A percentile compares a stretch with the other conserved stretches of the same genome.
phyloP scores from a whole-genome alignment of 768 basidiomycete genomes.

The Collybiopsis confluens region DNA sequence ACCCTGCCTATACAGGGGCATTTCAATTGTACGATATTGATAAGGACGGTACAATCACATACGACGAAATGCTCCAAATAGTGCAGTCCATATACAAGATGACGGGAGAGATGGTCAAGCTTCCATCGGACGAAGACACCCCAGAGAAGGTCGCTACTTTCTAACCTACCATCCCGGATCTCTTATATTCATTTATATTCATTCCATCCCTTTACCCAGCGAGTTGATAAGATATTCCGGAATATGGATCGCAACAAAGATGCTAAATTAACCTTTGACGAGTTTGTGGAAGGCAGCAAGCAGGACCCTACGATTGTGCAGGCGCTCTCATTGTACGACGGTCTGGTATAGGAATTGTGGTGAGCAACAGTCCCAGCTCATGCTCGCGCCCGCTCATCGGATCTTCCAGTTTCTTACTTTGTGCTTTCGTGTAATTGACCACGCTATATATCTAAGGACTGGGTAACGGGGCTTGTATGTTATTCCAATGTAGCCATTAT shows the following conservation, averaged over 20 bases:
- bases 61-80: constrained; percentile 98
- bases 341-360: constrained; percentile 60
- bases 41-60: constrained; percentile 96
- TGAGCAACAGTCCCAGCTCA: no score
- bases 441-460: constrained; percentile 2
- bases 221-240: constrained; percentile 97
- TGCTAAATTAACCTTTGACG: constrained; percentile 88
- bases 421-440: background rate
- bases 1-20: constrained; percentile 67
- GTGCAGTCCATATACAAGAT: constrained; percentile 99
- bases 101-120: constrained; percentile 99
- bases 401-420: background rate
- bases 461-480: background rate
- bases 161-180: no score
- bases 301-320: constrained; percentile 99
- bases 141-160: constrained; percentile 92
- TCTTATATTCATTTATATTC: constrained; percentile 7
- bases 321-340: constrained; percentile 94
- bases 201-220: constrained; percentile 42
- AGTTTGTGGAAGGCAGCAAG: constrained; percentile 98
- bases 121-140: constrained; percentile 99
- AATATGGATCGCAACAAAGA: constrained; percentile 98
- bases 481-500: constrained; percentile 27
- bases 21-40: constrained; percentile 99
- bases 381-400: background rate